Evolutionary conservation across 148 eudicot species (phyloP), one percentile per base, ranked within the genome.

Genomic region (Arbutus unedo): DNA sequence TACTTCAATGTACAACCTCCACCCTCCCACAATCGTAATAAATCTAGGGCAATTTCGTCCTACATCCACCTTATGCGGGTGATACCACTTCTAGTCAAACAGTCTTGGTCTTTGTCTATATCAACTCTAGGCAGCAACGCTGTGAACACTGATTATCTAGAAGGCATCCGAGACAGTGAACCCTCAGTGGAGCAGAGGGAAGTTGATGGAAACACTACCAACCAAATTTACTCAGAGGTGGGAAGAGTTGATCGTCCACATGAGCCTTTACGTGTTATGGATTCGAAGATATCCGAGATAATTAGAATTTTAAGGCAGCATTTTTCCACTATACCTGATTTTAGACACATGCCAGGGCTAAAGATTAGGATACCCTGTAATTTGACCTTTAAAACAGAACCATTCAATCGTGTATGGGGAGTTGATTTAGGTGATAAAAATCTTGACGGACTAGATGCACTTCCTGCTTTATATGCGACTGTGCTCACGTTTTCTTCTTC

Each of bases 201-300:
- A 60, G 14, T 82, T 14, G 84, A 82, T 49, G 82, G 41, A 77
- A 77, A 49, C 79, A 82, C 53, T 13, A 84, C 86, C 79, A 31
- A 74, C 43, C 87, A 85, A 64, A 74, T 59, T 85, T 67, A 82
- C 80, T 77, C 87, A 2, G 87, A 83, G 51, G 78, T 78, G 44
- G 90, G 83, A 79, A 85, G 84, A 44, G 78, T 84, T 77, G 90
- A 87, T 84, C 92, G 78, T 48, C 92, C 91, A 16, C 91, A 79
- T 23, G 96, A 91, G 88, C 99, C 97, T 23, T 81, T 96, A 60
- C 92, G 99, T 50, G 99, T 96, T 64, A 96, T 93, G 91, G 99
- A 96, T 88, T 91, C 98, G 62, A 94, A 92, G 81, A 88, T 90
- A 83, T 85, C 98, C n/a, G 92, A 90, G 85, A 90, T 91, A 74